These are phyloP conservation scores for Chondrostereum purpureum DNA, from an alignment of 1,284 basidiomycete genomes.

Conservation along the genomic window DNA sequence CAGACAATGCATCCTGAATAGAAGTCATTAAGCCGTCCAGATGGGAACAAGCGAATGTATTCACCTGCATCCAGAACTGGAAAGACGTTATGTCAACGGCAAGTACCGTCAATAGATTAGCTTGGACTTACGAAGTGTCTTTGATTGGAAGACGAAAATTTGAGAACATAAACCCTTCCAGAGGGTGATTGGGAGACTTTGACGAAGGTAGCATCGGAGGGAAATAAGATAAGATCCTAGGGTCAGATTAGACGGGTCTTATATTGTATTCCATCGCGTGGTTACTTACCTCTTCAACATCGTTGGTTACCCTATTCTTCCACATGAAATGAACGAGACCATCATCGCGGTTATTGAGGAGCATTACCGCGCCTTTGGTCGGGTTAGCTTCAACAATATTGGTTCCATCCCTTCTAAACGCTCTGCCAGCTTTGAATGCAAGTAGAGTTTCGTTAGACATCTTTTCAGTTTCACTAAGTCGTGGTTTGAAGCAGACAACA, in stretches of 20 bases:
- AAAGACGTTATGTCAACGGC: constrained; percentile 11
- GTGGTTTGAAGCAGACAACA: not conserved
- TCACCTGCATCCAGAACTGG: constrained; percentile 81
- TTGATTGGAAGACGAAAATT: constrained; percentile 75
- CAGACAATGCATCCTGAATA: constrained; percentile 57
- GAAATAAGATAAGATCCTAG: constrained; percentile 74
- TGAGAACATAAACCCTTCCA: constrained; percentile 71
- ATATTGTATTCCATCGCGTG: constrained; percentile 1
- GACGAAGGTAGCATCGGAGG: constrained; percentile 69
- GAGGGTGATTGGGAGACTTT: constrained; percentile 54
- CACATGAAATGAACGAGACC: constrained; percentile 71
- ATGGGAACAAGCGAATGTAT: constrained; percentile 4
- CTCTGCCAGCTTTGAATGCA: constrained; percentile 78
- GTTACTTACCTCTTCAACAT: constrained; percentile 51
- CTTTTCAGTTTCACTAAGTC: too few species aligned
- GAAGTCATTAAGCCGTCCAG: constrained; percentile 1
- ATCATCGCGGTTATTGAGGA: constrained; percentile 59
- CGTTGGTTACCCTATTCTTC: constrained; percentile 61
- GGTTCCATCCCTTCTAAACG: constrained; percentile 55
- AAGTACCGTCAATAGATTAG: constrained; percentile 1
- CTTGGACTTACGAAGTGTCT: constrained; percentile 62
- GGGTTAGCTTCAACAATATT: constrained; percentile 61
- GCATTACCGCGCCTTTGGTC: constrained; percentile 64
- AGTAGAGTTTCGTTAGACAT: constrained; percentile 43
- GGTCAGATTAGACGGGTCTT: constrained; percentile 2